phyloP scores from a whole-genome alignment of 1,284 basidiomycete species.

The Phellinidium pouzarii region DNA sequence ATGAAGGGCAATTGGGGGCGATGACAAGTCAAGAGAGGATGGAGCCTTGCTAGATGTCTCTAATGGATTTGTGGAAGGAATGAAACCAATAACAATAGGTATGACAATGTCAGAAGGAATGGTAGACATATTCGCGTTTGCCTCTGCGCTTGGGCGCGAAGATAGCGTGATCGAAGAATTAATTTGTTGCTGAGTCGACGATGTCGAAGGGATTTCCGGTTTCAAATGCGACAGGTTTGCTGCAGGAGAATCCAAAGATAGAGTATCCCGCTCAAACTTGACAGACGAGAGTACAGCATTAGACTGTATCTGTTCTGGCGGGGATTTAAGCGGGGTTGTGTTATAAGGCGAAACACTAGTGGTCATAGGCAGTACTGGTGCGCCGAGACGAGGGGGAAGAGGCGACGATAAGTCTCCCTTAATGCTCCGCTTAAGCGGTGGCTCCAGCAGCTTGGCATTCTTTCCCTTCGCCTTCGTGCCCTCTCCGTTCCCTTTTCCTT shows the following conservation, averaged over 20 bases:
- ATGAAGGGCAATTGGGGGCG: slow-evolving; percentile 76
- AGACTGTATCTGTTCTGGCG: slow-evolving; percentile 17
- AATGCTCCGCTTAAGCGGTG: slow-evolving; percentile 57
- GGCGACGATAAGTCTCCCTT: slow-evolving; percentile 52
- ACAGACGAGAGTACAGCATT: not conserved
- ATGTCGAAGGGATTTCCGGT: not conserved
- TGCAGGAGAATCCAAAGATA: not conserved
- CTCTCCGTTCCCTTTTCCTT: slow-evolving; percentile 26
- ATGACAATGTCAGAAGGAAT: slow-evolving; percentile 17
- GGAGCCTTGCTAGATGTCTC: slow-evolving; percentile 24
- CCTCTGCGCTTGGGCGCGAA: not conserved
- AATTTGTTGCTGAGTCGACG: not conserved
- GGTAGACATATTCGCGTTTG: slow-evolving; percentile 9
- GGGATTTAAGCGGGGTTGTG: not conserved
- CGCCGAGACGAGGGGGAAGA: slow-evolving; percentile 54
- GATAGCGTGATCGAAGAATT: not conserved
- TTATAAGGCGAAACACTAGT: slow-evolving; percentile 2
- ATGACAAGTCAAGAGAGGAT: slow-evolving; percentile 31
- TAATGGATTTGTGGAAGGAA: slow-evolving; percentile 33
- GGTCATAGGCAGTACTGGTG: slow-evolving; percentile 34
- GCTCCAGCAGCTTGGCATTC: slow-evolving; percentile 56
- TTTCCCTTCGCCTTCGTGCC: slow-evolving; percentile 34
- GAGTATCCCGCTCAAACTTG: slow-evolving; percentile 2
- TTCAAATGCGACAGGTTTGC: not conserved
- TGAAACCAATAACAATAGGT: slow-evolving; percentile 55